A percentile compares a stretch with the other conserved stretches of the same genome.
Evolutionary conservation across 2,329 filamentous ascomycete species (phyloP).

Genomic region (Fusarium ramigenum): DNA sequence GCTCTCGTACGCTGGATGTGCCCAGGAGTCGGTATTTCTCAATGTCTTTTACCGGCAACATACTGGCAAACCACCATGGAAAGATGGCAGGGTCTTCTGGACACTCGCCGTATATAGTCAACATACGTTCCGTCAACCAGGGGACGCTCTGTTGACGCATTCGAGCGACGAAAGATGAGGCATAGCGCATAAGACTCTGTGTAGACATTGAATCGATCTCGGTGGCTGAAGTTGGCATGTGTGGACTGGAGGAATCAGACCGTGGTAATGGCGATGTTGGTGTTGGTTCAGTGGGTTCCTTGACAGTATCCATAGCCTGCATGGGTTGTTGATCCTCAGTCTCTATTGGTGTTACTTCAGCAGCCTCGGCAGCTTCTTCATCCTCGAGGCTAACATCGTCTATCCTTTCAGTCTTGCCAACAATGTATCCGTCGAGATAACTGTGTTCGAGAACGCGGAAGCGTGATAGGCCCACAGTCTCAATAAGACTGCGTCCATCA

Average conservation of each 20-base stretch:
- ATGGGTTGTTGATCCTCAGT: neutral
- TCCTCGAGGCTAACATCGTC: slow-evolving; percentile 85
- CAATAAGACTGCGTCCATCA: slow-evolving; percentile 84
- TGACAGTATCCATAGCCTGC: neutral
- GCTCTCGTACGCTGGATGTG: slow-evolving; percentile 79
- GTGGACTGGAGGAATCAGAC: slow-evolving; percentile 5
- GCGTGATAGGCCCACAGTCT: slow-evolving; percentile 78
- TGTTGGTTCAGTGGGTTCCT: neutral
- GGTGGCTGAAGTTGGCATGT: slow-evolving; percentile 1
- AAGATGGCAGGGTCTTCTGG: slow-evolving; percentile 81
- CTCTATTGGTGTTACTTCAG: slow-evolving; percentile 57
- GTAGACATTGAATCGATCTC: slow-evolving; percentile 67
- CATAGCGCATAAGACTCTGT: slow-evolving; percentile 71
- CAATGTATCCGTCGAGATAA: slow-evolving; percentile 77
- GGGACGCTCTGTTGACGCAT: slow-evolving; percentile 75
- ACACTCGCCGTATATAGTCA: slow-evolving; percentile 79
- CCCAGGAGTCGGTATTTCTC: slow-evolving; percentile 82
- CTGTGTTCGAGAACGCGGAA: slow-evolving; percentile 76
- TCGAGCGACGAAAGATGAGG: slow-evolving; percentile 71
- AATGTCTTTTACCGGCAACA: slow-evolving; percentile 78
- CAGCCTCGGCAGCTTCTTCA: slow-evolving; percentile 79
- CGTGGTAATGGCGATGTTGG: neutral
- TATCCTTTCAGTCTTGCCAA: slow-evolving; percentile 79
- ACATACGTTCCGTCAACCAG: slow-evolving; percentile 78
- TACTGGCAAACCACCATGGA: slow-evolving; percentile 90